phyloP scores from a whole-genome alignment of 306 rosid genomes.

The Prunus armeniaca region DNA sequence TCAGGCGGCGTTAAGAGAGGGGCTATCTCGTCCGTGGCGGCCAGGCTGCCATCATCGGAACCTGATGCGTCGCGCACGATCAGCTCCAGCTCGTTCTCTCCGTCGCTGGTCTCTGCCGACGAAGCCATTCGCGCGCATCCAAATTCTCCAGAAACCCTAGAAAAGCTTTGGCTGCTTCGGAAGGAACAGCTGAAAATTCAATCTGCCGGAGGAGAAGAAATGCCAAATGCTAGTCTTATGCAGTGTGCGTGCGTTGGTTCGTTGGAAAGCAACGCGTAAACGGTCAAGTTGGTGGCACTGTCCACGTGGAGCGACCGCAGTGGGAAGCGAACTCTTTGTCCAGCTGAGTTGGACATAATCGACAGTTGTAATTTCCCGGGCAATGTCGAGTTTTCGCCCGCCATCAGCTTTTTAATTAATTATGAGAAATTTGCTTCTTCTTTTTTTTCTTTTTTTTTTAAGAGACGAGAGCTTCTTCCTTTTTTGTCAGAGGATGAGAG shows the following conservation, averaged over 20 bases:
- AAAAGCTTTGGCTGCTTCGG: not conserved
- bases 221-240: not conserved
- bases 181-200: not conserved
- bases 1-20: slow-evolving; percentile 54
- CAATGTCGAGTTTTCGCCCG: too few species aligned
- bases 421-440: too few species aligned
- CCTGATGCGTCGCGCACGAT: slow-evolving; percentile 11
- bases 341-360: not conserved
- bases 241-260: not conserved
- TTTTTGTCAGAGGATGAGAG: too few species aligned
- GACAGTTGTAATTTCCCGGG: slow-evolving; percentile 2
- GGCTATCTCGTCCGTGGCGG: slow-evolving; percentile 38
- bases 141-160: slow-evolving; percentile 3
- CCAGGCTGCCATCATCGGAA: slow-evolving; percentile 16
- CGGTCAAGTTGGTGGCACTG: slow-evolving; percentile 23
- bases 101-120: slow-evolving; percentile 25
- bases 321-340: not conserved
- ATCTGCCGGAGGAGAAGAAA: not conserved
- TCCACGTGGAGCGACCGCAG: not conserved
- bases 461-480: too few species aligned
- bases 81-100: slow-evolving; percentile 58
- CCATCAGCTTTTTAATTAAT: not conserved
- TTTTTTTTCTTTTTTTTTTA: not conserved
- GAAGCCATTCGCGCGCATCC: slow-evolving; percentile 29
- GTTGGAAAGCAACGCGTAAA: slow-evolving; percentile 27